Evolutionary conservation across 208 protist species (phyloP).

Genomic region (Angomonas desouzai): DNA sequence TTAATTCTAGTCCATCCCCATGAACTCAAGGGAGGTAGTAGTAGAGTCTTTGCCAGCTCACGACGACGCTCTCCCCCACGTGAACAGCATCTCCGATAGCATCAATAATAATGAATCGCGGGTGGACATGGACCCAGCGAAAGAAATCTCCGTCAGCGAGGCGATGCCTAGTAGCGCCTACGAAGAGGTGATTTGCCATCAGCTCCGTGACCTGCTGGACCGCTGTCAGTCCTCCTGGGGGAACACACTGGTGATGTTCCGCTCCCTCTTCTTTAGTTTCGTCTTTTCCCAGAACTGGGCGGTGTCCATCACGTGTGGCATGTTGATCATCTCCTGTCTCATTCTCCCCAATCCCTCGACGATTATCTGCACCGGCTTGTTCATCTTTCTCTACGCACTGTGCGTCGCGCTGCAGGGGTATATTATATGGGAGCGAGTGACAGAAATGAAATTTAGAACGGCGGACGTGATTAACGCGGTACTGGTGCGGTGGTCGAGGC

Average conservation of each 20-base stretch:
- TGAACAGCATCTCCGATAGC: neutral
- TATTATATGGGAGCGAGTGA: constrained; percentile 70
- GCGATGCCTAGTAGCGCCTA: constrained; percentile 59
- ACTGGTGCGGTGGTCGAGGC: constrained; percentile 46
- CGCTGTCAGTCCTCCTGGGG: constrained; percentile 31
- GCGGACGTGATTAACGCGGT: constrained; percentile 58
- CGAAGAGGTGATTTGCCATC: constrained; percentile 52
- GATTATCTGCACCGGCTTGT: constrained; percentile 53
- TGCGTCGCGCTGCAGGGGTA: constrained; percentile 62
- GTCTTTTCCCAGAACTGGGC: constrained; percentile 59
- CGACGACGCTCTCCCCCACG: neutral
- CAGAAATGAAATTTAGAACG: constrained; percentile 69
- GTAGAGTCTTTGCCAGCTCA: neutral
- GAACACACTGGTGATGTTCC: constrained; percentile 30
- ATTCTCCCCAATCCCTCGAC: constrained; percentile 42
- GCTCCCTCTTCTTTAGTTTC: constrained; percentile 39
- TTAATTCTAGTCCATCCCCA: neutral
- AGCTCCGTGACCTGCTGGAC: constrained; percentile 53
- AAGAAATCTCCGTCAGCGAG: constrained; percentile 12
- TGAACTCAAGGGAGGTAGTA: constrained; percentile 16
- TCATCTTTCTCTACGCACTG: constrained; percentile 56
- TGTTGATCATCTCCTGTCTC: constrained; percentile 66
- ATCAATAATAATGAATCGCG: no score
- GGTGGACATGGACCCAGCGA: neutral
- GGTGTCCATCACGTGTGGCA: constrained; percentile 48